Percentiles rank a stretch among this genome's conserved stretches.
These are phyloP conservation scores for Didymella exigua DNA, from an alignment of 2,329 filamentous ascomycete genomes.

Conservation along the genomic window DNA sequence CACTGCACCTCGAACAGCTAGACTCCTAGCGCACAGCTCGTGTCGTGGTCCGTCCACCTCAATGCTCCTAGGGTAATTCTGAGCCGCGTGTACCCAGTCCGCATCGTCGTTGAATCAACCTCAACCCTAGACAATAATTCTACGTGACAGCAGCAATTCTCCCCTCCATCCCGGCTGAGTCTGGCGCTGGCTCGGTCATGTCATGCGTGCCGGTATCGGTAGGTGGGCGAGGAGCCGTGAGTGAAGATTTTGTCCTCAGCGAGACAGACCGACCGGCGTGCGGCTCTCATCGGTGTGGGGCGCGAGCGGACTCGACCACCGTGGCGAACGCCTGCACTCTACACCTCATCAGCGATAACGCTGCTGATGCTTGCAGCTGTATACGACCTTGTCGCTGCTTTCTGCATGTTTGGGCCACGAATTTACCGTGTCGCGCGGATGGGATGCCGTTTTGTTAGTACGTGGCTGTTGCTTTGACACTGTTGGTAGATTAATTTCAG, in stretches of 20 bases:
- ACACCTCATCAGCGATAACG: background rate
- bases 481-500: background rate
- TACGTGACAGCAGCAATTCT: slow-evolving; percentile 16
- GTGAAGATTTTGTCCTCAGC: slow-evolving; percentile 13
- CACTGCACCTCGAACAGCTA: slow-evolving; percentile 10
- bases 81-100: slow-evolving; percentile 18
- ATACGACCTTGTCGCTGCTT: background rate
- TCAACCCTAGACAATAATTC: slow-evolving; percentile 7
- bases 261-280: slow-evolving; percentile 15
- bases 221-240: background rate
- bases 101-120: slow-evolving; percentile 15
- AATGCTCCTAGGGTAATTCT: background rate
- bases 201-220: slow-evolving; percentile 14
- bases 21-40: slow-evolving; percentile 3
- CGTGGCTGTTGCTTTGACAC: background rate
- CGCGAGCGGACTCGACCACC: background rate
- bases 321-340: background rate
- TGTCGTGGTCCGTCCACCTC: background rate
- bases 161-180: slow-evolving; percentile 13
- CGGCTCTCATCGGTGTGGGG: slow-evolving; percentile 15
- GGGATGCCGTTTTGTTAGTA: background rate
- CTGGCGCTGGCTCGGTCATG: slow-evolving; percentile 8
- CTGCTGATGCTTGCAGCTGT: background rate
- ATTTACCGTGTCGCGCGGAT: background rate
- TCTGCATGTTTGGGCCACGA: background rate